Evolutionary conservation across 768 basidiomycete genomes (phyloP).

Genomic region (Rickenella mellea): DNA sequence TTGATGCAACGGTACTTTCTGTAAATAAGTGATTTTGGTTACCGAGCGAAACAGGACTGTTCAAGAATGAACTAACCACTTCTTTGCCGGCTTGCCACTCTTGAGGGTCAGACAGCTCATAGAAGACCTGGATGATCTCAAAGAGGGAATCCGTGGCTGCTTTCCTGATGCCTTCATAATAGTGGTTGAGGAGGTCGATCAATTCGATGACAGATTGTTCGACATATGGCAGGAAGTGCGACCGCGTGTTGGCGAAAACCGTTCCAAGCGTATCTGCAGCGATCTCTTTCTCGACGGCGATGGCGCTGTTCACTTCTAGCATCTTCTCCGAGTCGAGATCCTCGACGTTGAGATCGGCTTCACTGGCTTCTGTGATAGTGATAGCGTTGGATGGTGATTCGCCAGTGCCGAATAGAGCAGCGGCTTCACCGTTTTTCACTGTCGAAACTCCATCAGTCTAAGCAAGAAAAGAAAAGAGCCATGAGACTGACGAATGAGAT

Average conservation of each 20-base stretch:
- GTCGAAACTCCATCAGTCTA: constrained; percentile 1
- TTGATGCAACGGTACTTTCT: constrained; percentile 44
- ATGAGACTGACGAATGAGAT: constrained; percentile 30
- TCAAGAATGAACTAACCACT: constrained; percentile 35
- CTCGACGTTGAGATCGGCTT: constrained; percentile 57
- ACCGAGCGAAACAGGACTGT: not conserved
- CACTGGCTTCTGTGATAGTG: constrained; percentile 46
- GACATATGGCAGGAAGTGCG: constrained; percentile 85
- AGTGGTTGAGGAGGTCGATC: constrained; percentile 73
- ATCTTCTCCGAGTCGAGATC: constrained; percentile 64
- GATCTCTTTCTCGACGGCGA: constrained; percentile 99
- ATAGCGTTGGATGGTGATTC: constrained; percentile 54
- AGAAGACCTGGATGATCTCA: constrained; percentile 83
- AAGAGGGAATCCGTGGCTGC: constrained; percentile 81
- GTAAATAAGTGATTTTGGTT: constrained; percentile 6
- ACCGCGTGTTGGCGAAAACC: constrained; percentile 72
- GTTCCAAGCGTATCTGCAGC: constrained; percentile 94
- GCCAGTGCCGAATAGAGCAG: constrained; percentile 63
- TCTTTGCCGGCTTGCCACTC: constrained; percentile 75
- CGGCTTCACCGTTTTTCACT: constrained; percentile 47
- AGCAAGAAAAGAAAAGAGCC: not conserved
- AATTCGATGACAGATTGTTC: constrained; percentile 77
- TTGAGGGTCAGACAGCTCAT: constrained; percentile 73
- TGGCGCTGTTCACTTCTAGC: constrained; percentile 88
- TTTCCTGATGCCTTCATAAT: constrained; percentile 97